phyloP scores from a whole-genome alignment of 805 yeast species.

The Kregervanrija pseudodelftensis region DNA sequence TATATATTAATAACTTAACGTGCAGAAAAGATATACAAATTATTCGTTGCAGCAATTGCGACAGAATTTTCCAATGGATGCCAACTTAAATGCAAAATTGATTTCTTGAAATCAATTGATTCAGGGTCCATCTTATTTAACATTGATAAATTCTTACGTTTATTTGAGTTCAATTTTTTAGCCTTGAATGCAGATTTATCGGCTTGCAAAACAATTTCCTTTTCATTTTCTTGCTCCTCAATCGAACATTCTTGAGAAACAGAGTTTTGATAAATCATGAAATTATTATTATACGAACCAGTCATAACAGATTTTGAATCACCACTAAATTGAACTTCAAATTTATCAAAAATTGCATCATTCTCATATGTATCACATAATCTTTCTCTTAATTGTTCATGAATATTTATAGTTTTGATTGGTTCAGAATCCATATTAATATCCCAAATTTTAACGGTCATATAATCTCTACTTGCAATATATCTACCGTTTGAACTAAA shows the following conservation, averaged over 20 bases:
- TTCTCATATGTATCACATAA: slow-evolving; percentile 96
- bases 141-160: slow-evolving; percentile 32
- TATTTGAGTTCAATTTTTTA: slow-evolving; percentile 50
- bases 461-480: slow-evolving; percentile 93
- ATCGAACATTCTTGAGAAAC: slow-evolving; percentile 23
- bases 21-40: slow-evolving; percentile 78
- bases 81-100: slow-evolving; percentile 94
- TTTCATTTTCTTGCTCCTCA: slow-evolving; percentile 27
- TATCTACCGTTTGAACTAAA: slow-evolving; percentile 89
- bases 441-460: slow-evolving; percentile 98
- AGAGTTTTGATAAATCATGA: slow-evolving; percentile 91
- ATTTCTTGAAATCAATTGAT: slow-evolving; percentile 87
- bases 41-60: slow-evolving; percentile 97
- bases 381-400: slow-evolving; percentile 87
- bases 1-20: slow-evolving; percentile 29
- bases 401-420: slow-evolving; percentile 87
- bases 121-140: slow-evolving; percentile 63
- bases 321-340: slow-evolving; percentile 92
- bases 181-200: slow-evolving; percentile 93
- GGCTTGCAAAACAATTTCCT: slow-evolving; percentile 87
- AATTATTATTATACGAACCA: slow-evolving; percentile 94
- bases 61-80: slow-evolving; percentile 95
- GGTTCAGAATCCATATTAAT: slow-evolving; percentile 95
- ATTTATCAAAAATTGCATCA: slow-evolving; percentile 97
- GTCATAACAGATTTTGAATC: slow-evolving; percentile 91